These are phyloP conservation scores for Colletotrichum shisoi DNA, from an alignment of 2,329 filamentous ascomycete species.

Conservation along the genomic window DNA sequence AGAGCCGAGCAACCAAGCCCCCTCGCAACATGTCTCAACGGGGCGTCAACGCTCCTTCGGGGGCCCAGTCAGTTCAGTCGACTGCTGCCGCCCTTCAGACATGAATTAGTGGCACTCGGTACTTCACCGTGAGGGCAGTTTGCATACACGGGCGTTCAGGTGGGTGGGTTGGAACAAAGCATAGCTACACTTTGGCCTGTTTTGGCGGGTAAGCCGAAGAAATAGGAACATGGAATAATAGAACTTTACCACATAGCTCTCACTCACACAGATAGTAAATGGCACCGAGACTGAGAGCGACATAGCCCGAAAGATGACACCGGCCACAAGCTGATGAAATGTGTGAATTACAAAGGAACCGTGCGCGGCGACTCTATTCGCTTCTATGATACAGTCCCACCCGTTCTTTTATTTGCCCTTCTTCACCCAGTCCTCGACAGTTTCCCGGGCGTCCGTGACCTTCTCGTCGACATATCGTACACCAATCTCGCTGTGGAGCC, in stretches of 20 bases:
- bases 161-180: conserved; percentile 18
- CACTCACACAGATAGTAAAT: neutral
- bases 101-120: conserved; percentile 6
- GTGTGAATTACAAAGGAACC: conserved; percentile 40
- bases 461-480: conserved; percentile 80
- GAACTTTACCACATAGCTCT: conserved; percentile 5
- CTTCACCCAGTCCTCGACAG: conserved; percentile 87
- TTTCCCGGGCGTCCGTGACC: conserved; percentile 76
- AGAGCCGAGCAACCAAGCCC: conserved; percentile 40
- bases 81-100: conserved; percentile 40
- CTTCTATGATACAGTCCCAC: conserved; percentile 39
- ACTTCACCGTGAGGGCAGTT: neutral
- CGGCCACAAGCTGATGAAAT: conserved; percentile 18
- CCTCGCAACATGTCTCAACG: conserved; percentile 48
- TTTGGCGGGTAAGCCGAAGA: conserved; percentile 12
- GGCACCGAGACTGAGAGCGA: neutral
- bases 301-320: neutral
- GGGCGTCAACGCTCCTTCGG: conserved; percentile 37
- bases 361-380: conserved; percentile 37
- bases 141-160: conserved; percentile 37
- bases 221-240: conserved; percentile 4
- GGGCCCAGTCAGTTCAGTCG: conserved; percentile 10
- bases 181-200: conserved; percentile 27
- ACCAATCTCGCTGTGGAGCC: conserved; percentile 75
- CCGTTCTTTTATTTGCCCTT: conserved; percentile 74